Percentiles rank a stretch among this genome's conserved stretches.
Evolutionary conservation across 148 eudicot species (phyloP).

Genomic region (Rhododendron vialii): DNA sequence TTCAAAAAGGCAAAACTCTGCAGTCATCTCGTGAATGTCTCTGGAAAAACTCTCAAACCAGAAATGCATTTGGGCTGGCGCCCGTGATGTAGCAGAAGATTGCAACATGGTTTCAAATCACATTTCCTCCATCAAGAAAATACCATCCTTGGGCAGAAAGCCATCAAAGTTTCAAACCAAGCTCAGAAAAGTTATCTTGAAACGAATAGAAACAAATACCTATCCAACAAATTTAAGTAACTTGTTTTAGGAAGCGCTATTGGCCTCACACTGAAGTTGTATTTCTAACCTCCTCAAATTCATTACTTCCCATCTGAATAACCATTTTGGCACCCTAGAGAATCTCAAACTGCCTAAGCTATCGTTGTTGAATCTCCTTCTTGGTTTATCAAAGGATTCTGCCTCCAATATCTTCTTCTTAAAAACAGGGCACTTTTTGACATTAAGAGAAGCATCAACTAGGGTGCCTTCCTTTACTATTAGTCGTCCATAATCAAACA

Average conservation of each 20-base stretch:
- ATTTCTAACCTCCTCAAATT: background rate
- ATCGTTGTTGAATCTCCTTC: background rate
- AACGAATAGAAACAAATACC: background rate
- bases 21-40: background rate
- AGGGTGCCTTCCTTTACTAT: background rate
- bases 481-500: background rate
- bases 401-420: background rate
- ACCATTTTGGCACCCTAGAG: background rate
- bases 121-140: background rate
- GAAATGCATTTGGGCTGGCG: background rate
- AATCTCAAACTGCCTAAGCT: background rate
- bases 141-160: background rate
- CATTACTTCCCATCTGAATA: background rate
- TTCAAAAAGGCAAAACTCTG: background rate
- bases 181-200: background rate
- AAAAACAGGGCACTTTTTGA: background rate
- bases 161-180: background rate
- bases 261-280: background rate
- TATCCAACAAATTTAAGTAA: background rate
- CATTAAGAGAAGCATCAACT: background rate
- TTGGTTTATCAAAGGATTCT: conserved; percentile 1
- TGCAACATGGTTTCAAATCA: background rate
- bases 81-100: background rate
- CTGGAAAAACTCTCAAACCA: background rate
- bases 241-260: background rate